A percentile compares a stretch with the other conserved stretches of the same genome.
Evolutionary conservation across 805 yeast genomes (phyloP).

Genomic region (Sugiyamaella lignohabitans): DNA sequence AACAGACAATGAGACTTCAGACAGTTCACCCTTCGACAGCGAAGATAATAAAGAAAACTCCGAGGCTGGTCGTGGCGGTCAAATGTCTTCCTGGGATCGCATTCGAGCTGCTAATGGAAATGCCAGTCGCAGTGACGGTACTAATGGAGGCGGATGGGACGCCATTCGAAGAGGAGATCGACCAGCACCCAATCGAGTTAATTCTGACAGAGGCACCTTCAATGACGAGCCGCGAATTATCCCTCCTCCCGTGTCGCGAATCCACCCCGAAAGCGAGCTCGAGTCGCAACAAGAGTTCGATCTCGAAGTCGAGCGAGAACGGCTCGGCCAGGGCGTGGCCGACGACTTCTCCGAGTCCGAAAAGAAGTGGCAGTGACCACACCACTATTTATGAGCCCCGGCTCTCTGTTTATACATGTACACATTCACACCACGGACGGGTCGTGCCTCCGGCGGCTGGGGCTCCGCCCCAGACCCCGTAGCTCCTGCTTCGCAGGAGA

Average conservation of each 20-base stretch:
- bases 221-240: background rate
- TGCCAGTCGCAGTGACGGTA: too few relatives aligned
- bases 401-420: too few relatives aligned
- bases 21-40: background rate
- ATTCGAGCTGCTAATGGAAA: slow-evolving; percentile 11
- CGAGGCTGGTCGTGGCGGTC: background rate
- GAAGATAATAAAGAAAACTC: background rate
- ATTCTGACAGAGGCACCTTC: slow-evolving; percentile 6
- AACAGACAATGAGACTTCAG: background rate
- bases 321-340: slow-evolving; percentile 18
- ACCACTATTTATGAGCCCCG: too few relatives aligned
- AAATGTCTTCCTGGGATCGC: slow-evolving; percentile 16
- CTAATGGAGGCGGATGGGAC: slow-evolving; percentile 1
- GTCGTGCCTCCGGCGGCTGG: too few relatives aligned
- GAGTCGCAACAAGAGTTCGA: slow-evolving; percentile 18
- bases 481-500: too few relatives aligned
- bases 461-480: too few relatives aligned
- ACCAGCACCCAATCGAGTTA: slow-evolving; percentile 1
- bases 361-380: slow-evolving; percentile 26
- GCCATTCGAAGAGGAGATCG: background rate
- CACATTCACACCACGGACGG: too few relatives aligned
- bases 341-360: slow-evolving; percentile 25
- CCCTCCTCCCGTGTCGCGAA: slow-evolving; percentile 3
- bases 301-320: slow-evolving; percentile 20
- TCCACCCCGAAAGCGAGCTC: slow-evolving; percentile 5